Evolutionary conservation across 306 rosid species (phyloP).

Genomic region (Crotalaria pallida): DNA sequence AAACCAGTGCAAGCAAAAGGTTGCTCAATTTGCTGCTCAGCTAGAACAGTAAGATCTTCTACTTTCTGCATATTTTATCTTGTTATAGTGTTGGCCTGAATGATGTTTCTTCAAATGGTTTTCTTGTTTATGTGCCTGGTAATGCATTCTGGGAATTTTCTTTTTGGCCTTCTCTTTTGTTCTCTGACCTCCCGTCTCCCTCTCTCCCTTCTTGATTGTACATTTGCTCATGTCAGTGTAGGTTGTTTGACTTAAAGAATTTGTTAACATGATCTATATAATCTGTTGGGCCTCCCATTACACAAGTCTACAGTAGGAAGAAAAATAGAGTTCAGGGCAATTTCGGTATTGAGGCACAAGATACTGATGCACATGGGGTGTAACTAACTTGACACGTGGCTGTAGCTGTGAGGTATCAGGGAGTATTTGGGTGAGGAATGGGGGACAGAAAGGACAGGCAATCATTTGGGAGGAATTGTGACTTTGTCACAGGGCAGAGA

Average conservation of each 20-base stretch:
- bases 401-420: too few species aligned
- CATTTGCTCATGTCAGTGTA: background rate
- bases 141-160: background rate
- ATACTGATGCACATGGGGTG: too few species aligned
- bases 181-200: background rate
- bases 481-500: too few species aligned
- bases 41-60: conserved; percentile 70
- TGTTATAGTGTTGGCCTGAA: background rate
- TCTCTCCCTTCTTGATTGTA: background rate
- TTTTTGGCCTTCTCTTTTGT: conserved; percentile 11
- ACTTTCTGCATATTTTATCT: background rate
- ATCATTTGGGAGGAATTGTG: too few species aligned
- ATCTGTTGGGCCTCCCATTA: too few species aligned
- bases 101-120: background rate
- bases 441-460: too few species aligned
- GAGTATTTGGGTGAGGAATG: too few species aligned
- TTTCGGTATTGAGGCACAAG: too few species aligned
- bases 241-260: conserved; percentile 14
- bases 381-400: too few species aligned
- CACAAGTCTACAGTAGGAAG: too few species aligned
- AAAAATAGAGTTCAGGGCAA: too few species aligned
- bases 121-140: background rate
- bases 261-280: background rate
- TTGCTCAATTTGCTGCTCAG: conserved; percentile 91
- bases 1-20: conserved; percentile 93